These are phyloP conservation scores for Paxillus ammoniavirescens DNA, from an alignment of 768 basidiomycete genomes.

Conservation along the genomic window DNA sequence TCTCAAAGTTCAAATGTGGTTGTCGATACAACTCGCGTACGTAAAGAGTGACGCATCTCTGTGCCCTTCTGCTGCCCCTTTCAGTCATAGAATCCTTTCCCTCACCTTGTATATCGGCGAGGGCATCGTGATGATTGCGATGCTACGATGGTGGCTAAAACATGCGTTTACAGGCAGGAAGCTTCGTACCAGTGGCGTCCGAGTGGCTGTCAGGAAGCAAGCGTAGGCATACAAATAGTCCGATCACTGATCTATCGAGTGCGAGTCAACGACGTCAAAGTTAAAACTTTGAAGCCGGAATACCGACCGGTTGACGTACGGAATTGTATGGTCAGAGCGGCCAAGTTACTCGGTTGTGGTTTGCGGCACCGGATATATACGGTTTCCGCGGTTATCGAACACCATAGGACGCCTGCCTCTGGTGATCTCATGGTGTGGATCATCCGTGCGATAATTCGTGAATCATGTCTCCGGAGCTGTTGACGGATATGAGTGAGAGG, in stretches of 20 bases:
- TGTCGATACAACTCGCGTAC: conserved; percentile 8
- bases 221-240: background rate
- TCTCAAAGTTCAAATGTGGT: background rate
- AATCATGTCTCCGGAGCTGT: conserved; percentile 1
- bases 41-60: conserved; percentile 22
- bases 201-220: conserved; percentile 4
- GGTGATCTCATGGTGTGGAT: background rate
- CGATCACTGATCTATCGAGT: conserved; percentile 3
- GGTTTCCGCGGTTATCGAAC: background rate
- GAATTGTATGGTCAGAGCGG: background rate
- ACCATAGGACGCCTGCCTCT: background rate
- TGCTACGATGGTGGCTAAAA: conserved; percentile 11
- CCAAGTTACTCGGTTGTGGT: background rate
- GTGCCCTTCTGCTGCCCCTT: background rate
- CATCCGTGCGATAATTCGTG: background rate
- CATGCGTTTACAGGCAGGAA: conserved; percentile 25
- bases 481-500: conserved; percentile 24
- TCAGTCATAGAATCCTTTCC: background rate
- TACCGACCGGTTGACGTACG: conserved; percentile 3
- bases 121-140: conserved; percentile 12
- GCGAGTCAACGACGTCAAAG: conserved; percentile 9
- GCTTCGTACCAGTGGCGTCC: conserved; percentile 16
- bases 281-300: conserved; percentile 7
- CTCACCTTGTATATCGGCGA: conserved; percentile 9
- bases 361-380: background rate